These are phyloP conservation scores for Arachis stenosperma DNA, from an alignment of 306 rosid species.

Conservation along the genomic window DNA sequence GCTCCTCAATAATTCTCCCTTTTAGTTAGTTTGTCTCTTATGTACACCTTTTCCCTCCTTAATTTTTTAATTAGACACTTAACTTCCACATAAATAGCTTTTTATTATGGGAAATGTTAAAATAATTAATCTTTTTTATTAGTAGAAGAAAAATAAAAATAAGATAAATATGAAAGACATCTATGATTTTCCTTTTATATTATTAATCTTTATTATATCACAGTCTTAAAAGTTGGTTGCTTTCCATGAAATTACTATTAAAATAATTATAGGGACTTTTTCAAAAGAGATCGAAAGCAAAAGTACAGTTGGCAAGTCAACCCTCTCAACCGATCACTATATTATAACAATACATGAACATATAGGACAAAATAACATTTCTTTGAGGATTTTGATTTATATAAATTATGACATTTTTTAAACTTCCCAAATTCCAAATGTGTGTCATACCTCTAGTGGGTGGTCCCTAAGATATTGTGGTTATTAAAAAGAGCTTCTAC, in stretches of 20 bases:
- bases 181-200: too few species aligned
- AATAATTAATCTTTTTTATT: too few species aligned
- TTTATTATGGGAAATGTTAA: too few species aligned
- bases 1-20: slow-evolving; percentile 12
- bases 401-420: neutral
- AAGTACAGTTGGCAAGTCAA: neutral
- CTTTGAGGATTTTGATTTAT: neutral
- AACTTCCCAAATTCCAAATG: neutral
- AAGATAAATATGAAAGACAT: too few species aligned
- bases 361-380: neutral
- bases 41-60: too few species aligned
- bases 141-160: too few species aligned
- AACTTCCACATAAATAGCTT: too few species aligned
- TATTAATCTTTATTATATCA: too few species aligned
- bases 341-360: neutral
- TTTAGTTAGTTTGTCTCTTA: neutral
- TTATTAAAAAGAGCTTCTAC: neutral
- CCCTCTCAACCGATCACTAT: neutral
- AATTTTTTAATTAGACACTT: too few species aligned
- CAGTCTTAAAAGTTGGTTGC: neutral
- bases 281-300: neutral
- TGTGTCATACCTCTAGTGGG: neutral
- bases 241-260: neutral
- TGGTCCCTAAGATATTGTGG: slow-evolving; percentile 18
- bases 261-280: neutral